phyloP scores from a whole-genome alignment of 1,139 yeast species.

The Geotrichum restrictum region DNA sequence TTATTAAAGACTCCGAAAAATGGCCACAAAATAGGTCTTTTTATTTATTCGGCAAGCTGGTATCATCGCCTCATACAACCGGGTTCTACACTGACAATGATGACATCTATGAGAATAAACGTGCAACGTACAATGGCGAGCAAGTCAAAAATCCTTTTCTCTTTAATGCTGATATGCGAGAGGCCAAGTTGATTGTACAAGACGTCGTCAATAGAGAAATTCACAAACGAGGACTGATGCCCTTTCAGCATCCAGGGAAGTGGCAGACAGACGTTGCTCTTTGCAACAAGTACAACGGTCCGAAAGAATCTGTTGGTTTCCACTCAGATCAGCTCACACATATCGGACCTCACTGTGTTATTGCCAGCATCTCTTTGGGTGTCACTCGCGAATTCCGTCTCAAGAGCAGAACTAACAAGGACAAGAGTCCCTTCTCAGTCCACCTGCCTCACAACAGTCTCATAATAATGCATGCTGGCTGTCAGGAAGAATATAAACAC shows the following conservation, averaged over 20 bases:
- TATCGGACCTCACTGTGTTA: conserved; percentile 64
- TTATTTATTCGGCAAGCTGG: conserved; percentile 57
- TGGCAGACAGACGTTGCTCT: conserved; percentile 57
- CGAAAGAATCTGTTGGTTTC: conserved; percentile 56
- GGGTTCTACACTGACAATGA: conserved; percentile 41
- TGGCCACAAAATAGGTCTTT: conserved; percentile 46
- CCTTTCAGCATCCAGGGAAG: conserved; percentile 37
- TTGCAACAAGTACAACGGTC: conserved; percentile 52
- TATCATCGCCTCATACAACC: conserved; percentile 52
- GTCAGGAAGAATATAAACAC: conserved; percentile 70
- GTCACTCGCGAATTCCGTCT: conserved; percentile 62
- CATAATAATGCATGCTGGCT: conserved; percentile 68
- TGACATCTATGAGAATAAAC: conserved; percentile 28
- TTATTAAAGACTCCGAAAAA: conserved; percentile 42
- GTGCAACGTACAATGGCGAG: conserved; percentile 44
- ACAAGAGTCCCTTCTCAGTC: conserved; percentile 41
- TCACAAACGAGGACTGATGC: conserved; percentile 32
- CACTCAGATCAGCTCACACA: conserved; percentile 69
- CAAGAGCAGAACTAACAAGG: conserved; percentile 32
- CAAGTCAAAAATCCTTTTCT: conserved; percentile 28
- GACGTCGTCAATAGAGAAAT: conserved; percentile 44
- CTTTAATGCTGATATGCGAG: conserved; percentile 43
- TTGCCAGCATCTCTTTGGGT: conserved; percentile 65
- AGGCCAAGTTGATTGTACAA: conserved; percentile 45
- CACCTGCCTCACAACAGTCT: conserved; percentile 64